These are phyloP conservation scores for Apophysomyces elegans DNA, from an alignment of 371 early-diverging fungal genomes.

Conservation along the genomic window DNA sequence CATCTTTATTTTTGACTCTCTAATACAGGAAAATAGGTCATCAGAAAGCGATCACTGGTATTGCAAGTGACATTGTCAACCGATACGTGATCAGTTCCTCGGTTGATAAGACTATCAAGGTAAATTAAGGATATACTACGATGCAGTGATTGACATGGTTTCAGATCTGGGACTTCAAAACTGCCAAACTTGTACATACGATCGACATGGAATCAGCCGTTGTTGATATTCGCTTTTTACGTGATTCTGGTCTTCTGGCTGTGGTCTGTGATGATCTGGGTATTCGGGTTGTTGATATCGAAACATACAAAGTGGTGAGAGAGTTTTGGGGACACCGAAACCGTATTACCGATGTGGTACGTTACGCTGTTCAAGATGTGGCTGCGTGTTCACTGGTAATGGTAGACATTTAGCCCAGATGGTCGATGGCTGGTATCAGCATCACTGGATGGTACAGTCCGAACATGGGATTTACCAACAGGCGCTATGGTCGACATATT, in stretches of 20 bases:
- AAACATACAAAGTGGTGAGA: constrained; percentile 81
- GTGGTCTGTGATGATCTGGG: constrained; percentile 84
- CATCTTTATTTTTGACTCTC: not conserved
- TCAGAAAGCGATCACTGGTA: constrained; percentile 77
- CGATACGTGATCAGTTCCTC: constrained; percentile 74
- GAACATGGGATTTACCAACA: constrained; percentile 95
- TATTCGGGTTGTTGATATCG: constrained; percentile 86
- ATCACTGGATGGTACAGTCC: constrained; percentile 84
- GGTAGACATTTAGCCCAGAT: constrained; percentile 85
- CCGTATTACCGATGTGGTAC: constrained; percentile 86
- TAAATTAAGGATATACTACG: constrained; percentile 20
- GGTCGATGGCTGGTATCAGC: constrained; percentile 91
- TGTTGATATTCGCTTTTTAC: constrained; percentile 64
- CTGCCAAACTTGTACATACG: constrained; percentile 62
- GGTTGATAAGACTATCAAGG: constrained; percentile 82
- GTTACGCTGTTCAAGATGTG: not conserved
- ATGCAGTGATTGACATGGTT: constrained; percentile 7
- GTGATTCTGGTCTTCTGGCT: constrained; percentile 81
- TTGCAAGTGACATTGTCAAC: constrained; percentile 80
- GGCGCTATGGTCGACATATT: constrained; percentile 89
- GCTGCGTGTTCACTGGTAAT: not conserved
- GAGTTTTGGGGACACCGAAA: constrained; percentile 88
- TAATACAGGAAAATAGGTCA: constrained; percentile 59
- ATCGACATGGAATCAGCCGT: constrained; percentile 76
- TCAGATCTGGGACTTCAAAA: constrained; percentile 84